phyloP scores from a whole-genome alignment of 2,329 filamentous ascomycete species.

The Xylaria sp. region DNA sequence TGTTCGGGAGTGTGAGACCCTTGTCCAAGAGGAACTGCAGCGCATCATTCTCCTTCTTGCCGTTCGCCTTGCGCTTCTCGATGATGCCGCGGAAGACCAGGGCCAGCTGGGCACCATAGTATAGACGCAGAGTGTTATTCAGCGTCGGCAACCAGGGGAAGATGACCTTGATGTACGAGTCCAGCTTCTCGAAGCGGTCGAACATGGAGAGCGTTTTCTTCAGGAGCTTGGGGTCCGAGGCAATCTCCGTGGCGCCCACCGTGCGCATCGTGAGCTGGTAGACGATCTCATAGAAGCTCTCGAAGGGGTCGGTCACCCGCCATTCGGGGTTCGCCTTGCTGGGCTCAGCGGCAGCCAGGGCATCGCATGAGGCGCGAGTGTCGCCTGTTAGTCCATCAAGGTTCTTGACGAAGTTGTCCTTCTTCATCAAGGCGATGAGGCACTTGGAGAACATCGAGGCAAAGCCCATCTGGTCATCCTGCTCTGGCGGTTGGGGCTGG shows the following conservation, averaged over 20 bases:
- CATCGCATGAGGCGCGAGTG: slow-evolving; percentile 34
- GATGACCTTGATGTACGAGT: slow-evolving; percentile 43
- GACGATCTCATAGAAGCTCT: slow-evolving; percentile 47
- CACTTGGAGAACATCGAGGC: slow-evolving; percentile 28
- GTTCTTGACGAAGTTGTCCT: slow-evolving; percentile 35
- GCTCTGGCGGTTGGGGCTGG: slow-evolving; percentile 14
- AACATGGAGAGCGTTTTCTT: slow-evolving; percentile 41
- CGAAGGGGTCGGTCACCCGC: slow-evolving; percentile 47
- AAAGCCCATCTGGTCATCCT: slow-evolving; percentile 21
- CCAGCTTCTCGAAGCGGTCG: slow-evolving; percentile 41
- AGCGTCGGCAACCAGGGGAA: slow-evolving; percentile 48
- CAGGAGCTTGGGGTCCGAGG: slow-evolving; percentile 40
- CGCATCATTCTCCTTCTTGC: slow-evolving; percentile 42
- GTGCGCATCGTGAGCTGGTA: slow-evolving; percentile 55
- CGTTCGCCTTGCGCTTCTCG: slow-evolving; percentile 39
- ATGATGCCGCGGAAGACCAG: slow-evolving; percentile 45
- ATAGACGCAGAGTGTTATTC: slow-evolving; percentile 39
- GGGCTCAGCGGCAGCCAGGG: slow-evolving; percentile 29
- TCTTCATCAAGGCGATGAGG: slow-evolving; percentile 35
- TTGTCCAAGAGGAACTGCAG: slow-evolving; percentile 50
- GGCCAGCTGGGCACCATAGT: slow-evolving; percentile 43
- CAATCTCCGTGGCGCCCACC: slow-evolving; percentile 49
- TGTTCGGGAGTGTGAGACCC: slow-evolving; percentile 40
- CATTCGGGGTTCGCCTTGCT: slow-evolving; percentile 20
- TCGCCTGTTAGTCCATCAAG: slow-evolving; percentile 42